These are phyloP conservation scores for Aspergillus sp. DNA, from an alignment of 2,329 filamentous ascomycete species.

Conservation along the genomic window DNA sequence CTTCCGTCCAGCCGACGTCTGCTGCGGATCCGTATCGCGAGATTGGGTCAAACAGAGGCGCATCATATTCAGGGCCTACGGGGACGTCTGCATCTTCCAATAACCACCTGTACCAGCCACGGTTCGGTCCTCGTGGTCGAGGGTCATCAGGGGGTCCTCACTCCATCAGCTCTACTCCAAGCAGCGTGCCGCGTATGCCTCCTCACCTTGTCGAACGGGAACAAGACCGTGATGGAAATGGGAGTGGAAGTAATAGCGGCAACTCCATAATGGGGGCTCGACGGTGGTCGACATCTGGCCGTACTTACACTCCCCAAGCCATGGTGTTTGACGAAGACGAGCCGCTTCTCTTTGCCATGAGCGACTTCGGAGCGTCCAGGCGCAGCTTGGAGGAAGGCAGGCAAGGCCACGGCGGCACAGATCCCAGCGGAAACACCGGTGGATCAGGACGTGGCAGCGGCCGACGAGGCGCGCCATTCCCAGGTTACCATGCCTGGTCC, in stretches of 20 bases:
- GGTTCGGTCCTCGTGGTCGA: conserved; percentile 28
- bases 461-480: conserved; percentile 23
- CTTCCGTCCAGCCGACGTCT: conserved; percentile 10
- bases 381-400: conserved; percentile 35
- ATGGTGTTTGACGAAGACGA: conserved; percentile 36
- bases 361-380: conserved; percentile 34
- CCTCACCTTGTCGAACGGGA: conserved; percentile 27
- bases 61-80: conserved; percentile 14
- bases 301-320: conserved; percentile 20
- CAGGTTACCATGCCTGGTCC: conserved; percentile 26
- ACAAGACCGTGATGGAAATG: conserved; percentile 28
- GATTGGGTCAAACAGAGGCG: conserved; percentile 11
- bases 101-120: conserved; percentile 28
- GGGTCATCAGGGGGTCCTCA: conserved; percentile 29
- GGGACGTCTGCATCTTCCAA: conserved; percentile 23
- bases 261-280: conserved; percentile 26
- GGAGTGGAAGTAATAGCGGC: conserved; percentile 32
- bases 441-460: conserved; percentile 28
- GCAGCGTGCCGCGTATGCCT: conserved; percentile 29
- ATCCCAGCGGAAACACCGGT: conserved; percentile 15
- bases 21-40: conserved; percentile 12
- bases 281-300: conserved; percentile 26
- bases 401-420: conserved; percentile 22
- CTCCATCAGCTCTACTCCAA: conserved; percentile 31
- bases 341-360: conserved; percentile 38